Percentiles rank a stretch among this genome's conserved stretches.
These are phyloP conservation scores for Boletus reticuloceps DNA, from an alignment of 768 basidiomycete species.

Conservation along the genomic window DNA sequence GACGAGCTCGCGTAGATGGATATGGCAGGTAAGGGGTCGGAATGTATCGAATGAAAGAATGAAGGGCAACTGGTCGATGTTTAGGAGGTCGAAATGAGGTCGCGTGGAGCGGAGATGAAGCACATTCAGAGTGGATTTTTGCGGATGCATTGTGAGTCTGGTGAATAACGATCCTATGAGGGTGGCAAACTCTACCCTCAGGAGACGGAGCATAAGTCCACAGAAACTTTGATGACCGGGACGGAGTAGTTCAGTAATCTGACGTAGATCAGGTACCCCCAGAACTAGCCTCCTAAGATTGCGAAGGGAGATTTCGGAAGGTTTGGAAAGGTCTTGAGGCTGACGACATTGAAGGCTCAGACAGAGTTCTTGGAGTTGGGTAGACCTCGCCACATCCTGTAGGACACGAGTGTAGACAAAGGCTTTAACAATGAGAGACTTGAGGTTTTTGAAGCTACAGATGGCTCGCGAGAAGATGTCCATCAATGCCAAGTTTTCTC, in stretches of 20 bases:
- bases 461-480: not conserved
- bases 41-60: not conserved
- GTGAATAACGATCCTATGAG: not conserved
- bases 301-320: not conserved
- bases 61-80: too few relatives aligned
- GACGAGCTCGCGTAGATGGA: not conserved
- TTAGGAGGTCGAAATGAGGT: too few relatives aligned
- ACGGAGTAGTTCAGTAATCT: not conserved
- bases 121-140: not conserved
- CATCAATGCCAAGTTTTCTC: not conserved
- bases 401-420: not conserved
- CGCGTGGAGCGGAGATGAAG: not conserved
- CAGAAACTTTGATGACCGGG: not conserved
- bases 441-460: not conserved
- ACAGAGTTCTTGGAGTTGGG: not conserved
- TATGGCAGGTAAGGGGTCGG: not conserved
- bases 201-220: not conserved
- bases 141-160: not conserved
- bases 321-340: not conserved
- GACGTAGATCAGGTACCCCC: not conserved
- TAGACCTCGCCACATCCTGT: too few relatives aligned
- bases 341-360: not conserved
- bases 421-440: not conserved
- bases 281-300: not conserved
- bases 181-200: not conserved